These are phyloP conservation scores for Arabidopsis lyrata DNA, from an alignment of 441 rosid species.

Conservation along the genomic window DNA sequence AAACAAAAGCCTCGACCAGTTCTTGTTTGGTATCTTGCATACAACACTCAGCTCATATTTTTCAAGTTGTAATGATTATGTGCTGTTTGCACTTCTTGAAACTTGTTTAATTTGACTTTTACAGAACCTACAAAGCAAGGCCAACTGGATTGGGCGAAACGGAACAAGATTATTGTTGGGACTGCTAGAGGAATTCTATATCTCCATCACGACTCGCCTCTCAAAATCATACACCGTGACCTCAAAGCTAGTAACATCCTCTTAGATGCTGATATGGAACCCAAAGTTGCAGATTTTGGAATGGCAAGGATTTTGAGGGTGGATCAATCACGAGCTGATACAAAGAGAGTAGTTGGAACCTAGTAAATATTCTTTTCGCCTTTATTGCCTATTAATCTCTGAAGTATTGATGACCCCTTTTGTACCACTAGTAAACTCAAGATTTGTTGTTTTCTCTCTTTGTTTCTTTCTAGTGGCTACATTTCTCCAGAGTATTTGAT, in stretches of 20 bases:
- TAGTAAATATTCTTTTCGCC: slow-evolving; percentile 45
- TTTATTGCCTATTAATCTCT: not conserved
- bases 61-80: not conserved
- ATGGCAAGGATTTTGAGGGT: slow-evolving; percentile 51
- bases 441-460: not conserved
- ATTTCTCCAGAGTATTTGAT: slow-evolving; percentile 51
- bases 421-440: not conserved
- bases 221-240: slow-evolving; percentile 54
- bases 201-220: slow-evolving; percentile 57
- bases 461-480: slow-evolving; percentile 26
- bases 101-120: not conserved
- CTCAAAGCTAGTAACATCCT: slow-evolving; percentile 56
- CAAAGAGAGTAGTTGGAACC: slow-evolving; percentile 56
- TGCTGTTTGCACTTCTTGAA: not conserved
- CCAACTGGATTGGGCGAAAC: slow-evolving; percentile 46
- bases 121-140: slow-evolving; percentile 45
- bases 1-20: slow-evolving; percentile 54
- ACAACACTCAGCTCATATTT: not conserved
- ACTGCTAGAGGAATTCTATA: slow-evolving; percentile 58
- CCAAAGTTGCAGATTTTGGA: slow-evolving; percentile 61
- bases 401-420: not conserved
- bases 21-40: slow-evolving; percentile 45
- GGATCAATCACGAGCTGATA: slow-evolving; percentile 50
- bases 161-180: slow-evolving; percentile 50
- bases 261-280: slow-evolving; percentile 51